A percentile compares a stretch with the other conserved stretches of the same genome.
phyloP scores from a whole-genome alignment of 306 rosid genomes.

The Begonia peltatifolia region DNA sequence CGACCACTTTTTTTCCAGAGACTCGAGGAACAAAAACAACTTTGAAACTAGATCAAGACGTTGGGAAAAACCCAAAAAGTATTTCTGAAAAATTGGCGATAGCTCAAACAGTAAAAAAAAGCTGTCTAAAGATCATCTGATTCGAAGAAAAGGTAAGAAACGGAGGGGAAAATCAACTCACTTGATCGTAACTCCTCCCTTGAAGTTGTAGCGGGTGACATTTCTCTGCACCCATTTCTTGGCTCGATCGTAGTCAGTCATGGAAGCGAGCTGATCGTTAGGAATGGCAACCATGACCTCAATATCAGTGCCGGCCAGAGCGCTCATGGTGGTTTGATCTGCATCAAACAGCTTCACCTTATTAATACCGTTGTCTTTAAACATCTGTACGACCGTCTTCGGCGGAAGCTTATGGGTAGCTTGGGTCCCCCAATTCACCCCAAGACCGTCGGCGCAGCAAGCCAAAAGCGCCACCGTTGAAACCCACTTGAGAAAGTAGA shows the following conservation, averaged over 20 bases:
- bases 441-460: constrained; percentile 50
- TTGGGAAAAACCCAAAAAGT: no score
- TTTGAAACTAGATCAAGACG: no score
- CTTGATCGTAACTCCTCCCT: constrained; percentile 86
- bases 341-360: constrained; percentile 93
- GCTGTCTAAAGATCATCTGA: no score
- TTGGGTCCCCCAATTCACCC: constrained; percentile 95
- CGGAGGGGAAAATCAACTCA: constrained; percentile 11
- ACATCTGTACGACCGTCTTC: constrained; percentile 58
- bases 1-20: no score
- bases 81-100: no score
- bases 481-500: constrained; percentile 17
- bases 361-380: constrained; percentile 73
- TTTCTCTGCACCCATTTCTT: constrained; percentile 68
- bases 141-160: no score
- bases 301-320: constrained; percentile 57
- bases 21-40: no score
- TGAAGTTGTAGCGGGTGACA: constrained; percentile 56
- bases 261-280: constrained; percentile 57
- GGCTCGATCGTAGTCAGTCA: constrained; percentile 50
- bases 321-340: constrained; percentile 57
- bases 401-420: constrained; percentile 71
- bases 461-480: constrained; percentile 24
- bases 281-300: constrained; percentile 98
- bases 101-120: no score